Percentiles rank a stretch among this genome's conserved stretches.
These are phyloP conservation scores for Zarea fungicola DNA, from an alignment of 2,329 filamentous ascomycete species.

Conservation along the genomic window DNA sequence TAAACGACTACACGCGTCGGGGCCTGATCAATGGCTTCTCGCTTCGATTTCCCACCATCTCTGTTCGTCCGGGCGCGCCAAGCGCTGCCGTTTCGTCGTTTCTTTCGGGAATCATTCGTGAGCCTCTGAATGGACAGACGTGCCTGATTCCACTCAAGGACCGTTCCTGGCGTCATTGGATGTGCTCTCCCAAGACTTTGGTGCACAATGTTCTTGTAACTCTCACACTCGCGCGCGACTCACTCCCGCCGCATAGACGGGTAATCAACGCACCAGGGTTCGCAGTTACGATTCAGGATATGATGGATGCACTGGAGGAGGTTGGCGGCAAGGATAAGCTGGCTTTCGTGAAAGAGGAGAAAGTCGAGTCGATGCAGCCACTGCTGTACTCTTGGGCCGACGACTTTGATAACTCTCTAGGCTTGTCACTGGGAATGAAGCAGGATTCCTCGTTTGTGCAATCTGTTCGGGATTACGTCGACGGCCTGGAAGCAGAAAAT, in stretches of 20 bases:
- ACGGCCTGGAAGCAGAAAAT: too few relatives aligned
- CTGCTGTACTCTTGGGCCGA: background rate
- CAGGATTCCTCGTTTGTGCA: background rate
- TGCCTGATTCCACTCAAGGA: background rate
- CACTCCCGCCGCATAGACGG: background rate
- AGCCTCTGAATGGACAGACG: slow-evolving; percentile 22
- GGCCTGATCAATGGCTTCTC: slow-evolving; percentile 52
- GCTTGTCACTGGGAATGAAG: background rate
- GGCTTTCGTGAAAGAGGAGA: background rate
- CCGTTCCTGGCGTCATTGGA: background rate
- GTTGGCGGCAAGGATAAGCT: background rate
- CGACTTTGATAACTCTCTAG: background rate
- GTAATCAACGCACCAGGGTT: background rate
- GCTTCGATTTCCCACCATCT: slow-evolving; percentile 55
- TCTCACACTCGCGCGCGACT: background rate
- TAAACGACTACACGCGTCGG: slow-evolving; percentile 36
- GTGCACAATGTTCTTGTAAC: background rate
- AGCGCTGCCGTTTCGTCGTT: slow-evolving; percentile 58
- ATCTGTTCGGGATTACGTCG: background rate
- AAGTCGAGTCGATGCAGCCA: background rate
- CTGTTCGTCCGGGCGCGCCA: slow-evolving; percentile 54
- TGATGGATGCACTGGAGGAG: background rate
- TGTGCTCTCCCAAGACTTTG: background rate
- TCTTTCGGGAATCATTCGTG: slow-evolving; percentile 56
- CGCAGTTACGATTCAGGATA: background rate